A percentile compares a stretch with the other conserved stretches of the same genome.
Conservation (phyloP, 140 eudicot species). For the Senecio squalidus region DNA sequence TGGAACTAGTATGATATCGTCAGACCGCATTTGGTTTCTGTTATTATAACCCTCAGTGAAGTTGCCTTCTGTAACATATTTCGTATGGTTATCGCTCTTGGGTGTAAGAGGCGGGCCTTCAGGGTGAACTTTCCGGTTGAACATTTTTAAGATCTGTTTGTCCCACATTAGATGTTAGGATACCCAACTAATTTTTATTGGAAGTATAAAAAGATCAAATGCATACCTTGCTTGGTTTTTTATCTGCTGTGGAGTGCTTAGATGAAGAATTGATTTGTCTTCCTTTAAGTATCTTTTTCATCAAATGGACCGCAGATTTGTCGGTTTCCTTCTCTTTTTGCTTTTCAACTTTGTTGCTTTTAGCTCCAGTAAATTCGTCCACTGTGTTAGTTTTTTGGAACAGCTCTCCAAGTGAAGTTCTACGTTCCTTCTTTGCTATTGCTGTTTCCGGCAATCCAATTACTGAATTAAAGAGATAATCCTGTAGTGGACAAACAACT, state of each 20-base stretch:
- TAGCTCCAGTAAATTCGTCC: constrained; percentile 39
- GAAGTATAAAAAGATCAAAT: background rate
- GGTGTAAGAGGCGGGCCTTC: constrained; percentile 31
- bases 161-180: constrained; percentile 12
- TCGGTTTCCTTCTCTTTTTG: constrained; percentile 47
- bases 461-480: constrained; percentile 61
- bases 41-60: constrained; percentile 15
- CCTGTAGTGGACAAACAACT: constrained; percentile 64
- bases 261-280: constrained; percentile 28
- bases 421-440: constrained; percentile 38
- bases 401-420: constrained; percentile 84
- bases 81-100: constrained; percentile 33
- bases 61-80: too few species aligned
- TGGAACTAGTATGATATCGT: constrained; percentile 40
- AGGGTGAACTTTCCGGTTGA: constrained; percentile 89
- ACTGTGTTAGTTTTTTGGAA: constrained; percentile 61
- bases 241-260: constrained; percentile 32
- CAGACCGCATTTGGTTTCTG: constrained; percentile 28
- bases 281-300: constrained; percentile 72
- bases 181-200: background rate
- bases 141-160: constrained; percentile 66
- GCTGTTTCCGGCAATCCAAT: constrained; percentile 51
- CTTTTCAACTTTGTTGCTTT: constrained; percentile 46
- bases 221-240: constrained; percentile 58
- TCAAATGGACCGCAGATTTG: constrained; percentile 49